Conservation (phyloP, 208 protist genomes). For the Leishmania amazonensis region DNA sequence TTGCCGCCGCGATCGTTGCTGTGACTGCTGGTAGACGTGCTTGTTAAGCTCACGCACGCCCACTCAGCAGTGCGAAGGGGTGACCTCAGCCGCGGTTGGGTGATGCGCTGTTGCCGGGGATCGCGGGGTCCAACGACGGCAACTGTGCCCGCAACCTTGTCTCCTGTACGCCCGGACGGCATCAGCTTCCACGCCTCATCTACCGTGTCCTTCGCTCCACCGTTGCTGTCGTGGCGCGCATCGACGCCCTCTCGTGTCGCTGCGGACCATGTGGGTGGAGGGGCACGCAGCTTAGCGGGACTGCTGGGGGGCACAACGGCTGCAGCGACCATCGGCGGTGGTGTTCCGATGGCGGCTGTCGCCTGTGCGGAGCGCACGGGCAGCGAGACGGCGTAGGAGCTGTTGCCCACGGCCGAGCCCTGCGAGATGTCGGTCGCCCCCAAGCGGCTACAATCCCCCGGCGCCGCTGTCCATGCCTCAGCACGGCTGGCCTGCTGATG, state of each 20-base stretch:
- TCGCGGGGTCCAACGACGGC: background rate
- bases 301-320: background rate
- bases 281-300: background rate
- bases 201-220: background rate
- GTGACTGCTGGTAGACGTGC: slow-evolving; percentile 26
- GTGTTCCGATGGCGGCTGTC: background rate
- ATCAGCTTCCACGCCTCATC: background rate
- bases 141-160: background rate
- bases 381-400: slow-evolving; percentile 11
- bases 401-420: slow-evolving; percentile 9
- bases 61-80: background rate
- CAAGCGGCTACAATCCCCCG: background rate
- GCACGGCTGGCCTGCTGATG: slow-evolving; percentile 1
- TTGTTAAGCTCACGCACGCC: slow-evolving; percentile 18
- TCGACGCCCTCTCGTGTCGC: background rate
- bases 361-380: slow-evolving; percentile 8
- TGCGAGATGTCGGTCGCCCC: background rate
- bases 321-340: background rate
- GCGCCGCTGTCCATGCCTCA: background rate
- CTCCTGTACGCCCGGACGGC: background rate
- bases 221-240: background rate
- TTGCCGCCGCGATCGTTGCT: background rate
- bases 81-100: background rate
- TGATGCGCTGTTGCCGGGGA: background rate
- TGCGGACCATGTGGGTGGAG: background rate